These are phyloP conservation scores for Tylopilus vinaceipallidus DNA, from an alignment of 768 basidiomycete species.

Conservation along the genomic window DNA sequence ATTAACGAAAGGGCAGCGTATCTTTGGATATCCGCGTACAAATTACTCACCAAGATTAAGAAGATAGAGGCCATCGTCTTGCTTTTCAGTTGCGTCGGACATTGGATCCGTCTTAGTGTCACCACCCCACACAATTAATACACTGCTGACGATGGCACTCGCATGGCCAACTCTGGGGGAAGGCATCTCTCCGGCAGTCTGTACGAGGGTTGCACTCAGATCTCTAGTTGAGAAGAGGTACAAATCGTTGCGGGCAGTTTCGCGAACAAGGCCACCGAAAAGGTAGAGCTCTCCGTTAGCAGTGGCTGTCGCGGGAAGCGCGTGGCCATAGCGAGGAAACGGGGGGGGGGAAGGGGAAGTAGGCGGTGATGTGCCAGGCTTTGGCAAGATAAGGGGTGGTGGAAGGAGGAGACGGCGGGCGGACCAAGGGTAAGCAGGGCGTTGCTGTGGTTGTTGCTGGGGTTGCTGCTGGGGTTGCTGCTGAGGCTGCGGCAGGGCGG, in stretches of 20 bases:
- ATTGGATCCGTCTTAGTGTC: slow-evolving; percentile 83
- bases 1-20: slow-evolving; percentile 4
- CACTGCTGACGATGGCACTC: slow-evolving; percentile 91
- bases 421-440: slow-evolving; percentile 82
- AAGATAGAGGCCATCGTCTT: slow-evolving; percentile 92
- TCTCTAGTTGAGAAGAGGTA: slow-evolving; percentile 85
- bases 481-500: slow-evolving; percentile 34
- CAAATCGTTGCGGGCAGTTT: slow-evolving; percentile 87
- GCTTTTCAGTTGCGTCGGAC: slow-evolving; percentile 62
- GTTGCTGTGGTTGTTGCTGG: no score
- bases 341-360: slow-evolving; percentile 78
- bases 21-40: neutral
- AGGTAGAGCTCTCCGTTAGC: slow-evolving; percentile 89
- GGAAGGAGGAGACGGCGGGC: slow-evolving; percentile 68
- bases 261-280: slow-evolving; percentile 94
- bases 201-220: slow-evolving; percentile 75
- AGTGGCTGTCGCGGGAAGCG: slow-evolving; percentile 77
- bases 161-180: slow-evolving; percentile 94
- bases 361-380: slow-evolving; percentile 62
- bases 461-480: slow-evolving; percentile 31
- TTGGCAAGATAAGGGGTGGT: slow-evolving; percentile 62
- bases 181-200: slow-evolving; percentile 87
- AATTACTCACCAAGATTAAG: slow-evolving; percentile 80
- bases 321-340: slow-evolving; percentile 95
- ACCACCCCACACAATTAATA: slow-evolving; percentile 97